Percentiles rank a stretch among this genome's conserved stretches.
phyloP scores from a whole-genome alignment of 1,284 basidiomycete genomes.

The Fomes fomentarius region DNA sequence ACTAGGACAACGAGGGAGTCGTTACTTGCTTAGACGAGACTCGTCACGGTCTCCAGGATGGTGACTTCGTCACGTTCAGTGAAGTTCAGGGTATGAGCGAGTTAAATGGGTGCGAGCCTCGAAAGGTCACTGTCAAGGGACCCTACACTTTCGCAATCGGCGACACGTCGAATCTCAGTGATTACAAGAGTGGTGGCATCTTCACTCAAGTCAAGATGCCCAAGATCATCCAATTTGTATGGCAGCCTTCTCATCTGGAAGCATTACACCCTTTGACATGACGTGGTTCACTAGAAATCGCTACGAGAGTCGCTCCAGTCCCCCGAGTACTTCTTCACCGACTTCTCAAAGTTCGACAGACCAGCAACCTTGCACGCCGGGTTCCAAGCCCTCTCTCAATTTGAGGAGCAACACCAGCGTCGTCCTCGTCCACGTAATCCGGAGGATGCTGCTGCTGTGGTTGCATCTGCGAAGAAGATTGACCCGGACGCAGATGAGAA shows the following conservation, averaged over 20 bases:
- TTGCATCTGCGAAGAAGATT: slow-evolving; percentile 81
- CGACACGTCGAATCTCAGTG: slow-evolving; percentile 78
- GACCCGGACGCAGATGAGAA: slow-evolving; percentile 81
- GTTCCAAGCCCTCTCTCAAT: slow-evolving; percentile 93
- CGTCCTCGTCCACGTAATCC: slow-evolving; percentile 86
- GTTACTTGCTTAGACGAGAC: slow-evolving; percentile 98
- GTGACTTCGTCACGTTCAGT: slow-evolving; percentile 97
- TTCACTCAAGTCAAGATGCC: slow-evolving; percentile 99
- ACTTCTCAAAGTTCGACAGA: slow-evolving; percentile 98
- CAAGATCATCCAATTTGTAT: slow-evolving; percentile 90
- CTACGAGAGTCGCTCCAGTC: slow-evolving; percentile 83
- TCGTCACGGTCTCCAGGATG: slow-evolving; percentile 96
- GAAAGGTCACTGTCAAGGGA: slow-evolving; percentile 93
- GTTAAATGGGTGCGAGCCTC: slow-evolving; percentile 89
- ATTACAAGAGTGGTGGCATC: slow-evolving; percentile 90
- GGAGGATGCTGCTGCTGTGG: slow-evolving; percentile 77
- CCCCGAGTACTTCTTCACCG: slow-evolving; percentile 94
- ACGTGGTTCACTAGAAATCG: slow-evolving; percentile 75
- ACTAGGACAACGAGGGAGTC: slow-evolving; percentile 82
- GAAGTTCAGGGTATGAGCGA: slow-evolving; percentile 97
- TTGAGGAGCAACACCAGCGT: slow-evolving; percentile 68
- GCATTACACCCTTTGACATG: background rate
- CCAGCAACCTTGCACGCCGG: slow-evolving; percentile 90
- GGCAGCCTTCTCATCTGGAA: slow-evolving; percentile 33
- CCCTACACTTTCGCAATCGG: slow-evolving; percentile 97